Conservation (phyloP, 768 basidiomycete species). For the Trametes gibbosa region DNA sequence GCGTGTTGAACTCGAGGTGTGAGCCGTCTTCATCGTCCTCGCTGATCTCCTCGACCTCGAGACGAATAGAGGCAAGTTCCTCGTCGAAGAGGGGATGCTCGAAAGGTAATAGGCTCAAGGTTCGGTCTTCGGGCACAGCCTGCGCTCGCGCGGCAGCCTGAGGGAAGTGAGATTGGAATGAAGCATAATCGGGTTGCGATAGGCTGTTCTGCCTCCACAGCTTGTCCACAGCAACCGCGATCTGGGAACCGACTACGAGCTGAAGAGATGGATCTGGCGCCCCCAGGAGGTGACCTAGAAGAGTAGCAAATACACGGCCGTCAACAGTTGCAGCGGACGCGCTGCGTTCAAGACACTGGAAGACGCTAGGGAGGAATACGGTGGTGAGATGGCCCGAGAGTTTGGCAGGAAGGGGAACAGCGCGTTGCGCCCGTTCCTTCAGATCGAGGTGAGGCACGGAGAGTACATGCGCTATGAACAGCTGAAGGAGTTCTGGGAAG, state of each 20-base stretch:
- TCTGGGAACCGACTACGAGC: conserved; percentile 31
- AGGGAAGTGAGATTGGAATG: conserved; percentile 28
- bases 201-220: conserved; percentile 27
- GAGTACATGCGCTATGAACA: conserved; percentile 39
- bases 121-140: background rate
- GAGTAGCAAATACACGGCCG: conserved; percentile 46
- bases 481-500: conserved; percentile 29
- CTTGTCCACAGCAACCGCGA: conserved; percentile 23
- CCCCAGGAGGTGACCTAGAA: conserved; percentile 39
- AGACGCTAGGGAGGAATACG: conserved; percentile 41
- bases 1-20: conserved; percentile 40
- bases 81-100: conserved; percentile 39
- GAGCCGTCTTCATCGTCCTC: conserved; percentile 9
- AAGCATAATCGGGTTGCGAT: conserved; percentile 26
- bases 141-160: background rate
- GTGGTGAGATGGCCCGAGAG: conserved; percentile 34
- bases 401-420: conserved; percentile 4
- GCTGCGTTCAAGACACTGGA: conserved; percentile 31
- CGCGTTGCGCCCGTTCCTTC: conserved; percentile 38
- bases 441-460: conserved; percentile 38
- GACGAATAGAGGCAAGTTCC: conserved; percentile 36
- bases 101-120: conserved; percentile 36
- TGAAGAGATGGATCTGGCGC: conserved; percentile 20
- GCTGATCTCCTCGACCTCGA: conserved; percentile 23
- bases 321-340: conserved; percentile 44